phyloP scores from a whole-genome alignment of 805 yeast genomes.

The Cyberlindnera petersonii region DNA sequence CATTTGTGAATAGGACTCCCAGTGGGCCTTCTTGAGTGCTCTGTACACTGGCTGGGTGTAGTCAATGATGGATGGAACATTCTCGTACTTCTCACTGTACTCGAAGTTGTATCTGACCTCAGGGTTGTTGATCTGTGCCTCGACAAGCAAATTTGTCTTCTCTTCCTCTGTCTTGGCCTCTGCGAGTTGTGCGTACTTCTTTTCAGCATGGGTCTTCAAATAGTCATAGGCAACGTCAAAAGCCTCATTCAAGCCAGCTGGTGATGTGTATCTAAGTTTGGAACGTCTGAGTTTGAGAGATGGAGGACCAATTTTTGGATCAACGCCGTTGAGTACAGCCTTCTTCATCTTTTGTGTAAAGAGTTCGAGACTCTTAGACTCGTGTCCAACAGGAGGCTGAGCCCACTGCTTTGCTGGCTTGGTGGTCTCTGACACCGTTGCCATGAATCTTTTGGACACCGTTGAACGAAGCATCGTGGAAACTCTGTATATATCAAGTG shows the following conservation, averaged over 20 bases:
- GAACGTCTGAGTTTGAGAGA: slow-evolving; percentile 42
- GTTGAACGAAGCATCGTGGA: slow-evolving; percentile 17
- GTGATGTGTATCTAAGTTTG: slow-evolving; percentile 58
- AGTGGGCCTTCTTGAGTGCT: slow-evolving; percentile 57
- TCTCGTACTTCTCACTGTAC: slow-evolving; percentile 36
- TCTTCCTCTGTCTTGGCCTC: slow-evolving; percentile 19
- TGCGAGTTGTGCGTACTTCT: slow-evolving; percentile 33
- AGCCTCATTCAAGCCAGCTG: slow-evolving; percentile 64
- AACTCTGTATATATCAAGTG: too few species aligned
- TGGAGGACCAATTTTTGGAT: slow-evolving; percentile 44
- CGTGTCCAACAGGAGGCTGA: background rate
- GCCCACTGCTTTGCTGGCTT: slow-evolving; percentile 15
- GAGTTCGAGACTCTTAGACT: slow-evolving; percentile 24
- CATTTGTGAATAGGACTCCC: slow-evolving; percentile 72
- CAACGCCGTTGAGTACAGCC: slow-evolving; percentile 33
- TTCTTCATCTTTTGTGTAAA: slow-evolving; percentile 21
- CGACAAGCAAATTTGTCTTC: slow-evolving; percentile 36
- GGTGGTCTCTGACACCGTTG: slow-evolving; percentile 8
- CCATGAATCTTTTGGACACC: slow-evolving; percentile 8
- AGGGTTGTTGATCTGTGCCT: slow-evolving; percentile 77
- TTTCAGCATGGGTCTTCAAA: slow-evolving; percentile 47
- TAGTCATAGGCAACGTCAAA: slow-evolving; percentile 65
- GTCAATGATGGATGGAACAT: slow-evolving; percentile 50
- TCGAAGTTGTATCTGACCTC: slow-evolving; percentile 72
- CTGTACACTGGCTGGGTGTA: slow-evolving; percentile 78